Base-by-base conservation (phyloP, 2,329 filamentous ascomycete genomes). In the Aspergillus japonicus region DNA sequence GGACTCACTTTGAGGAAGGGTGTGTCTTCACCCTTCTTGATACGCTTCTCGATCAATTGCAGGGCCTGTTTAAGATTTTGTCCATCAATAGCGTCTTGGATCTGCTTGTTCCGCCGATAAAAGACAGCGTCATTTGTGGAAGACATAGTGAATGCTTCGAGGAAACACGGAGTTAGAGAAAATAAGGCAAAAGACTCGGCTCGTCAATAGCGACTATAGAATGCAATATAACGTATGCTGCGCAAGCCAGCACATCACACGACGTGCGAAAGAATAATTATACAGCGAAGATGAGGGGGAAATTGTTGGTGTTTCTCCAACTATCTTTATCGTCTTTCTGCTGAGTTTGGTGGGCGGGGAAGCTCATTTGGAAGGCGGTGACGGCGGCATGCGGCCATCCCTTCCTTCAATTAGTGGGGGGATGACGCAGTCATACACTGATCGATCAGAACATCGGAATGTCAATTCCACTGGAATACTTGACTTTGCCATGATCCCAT, bases 21-120 rank as follows among this genome's bases (percentile, higher is more conserved):
- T 5, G 77, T 78, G 58, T 79, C 73, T 64, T 82, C 79, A 35
- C 78, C 78, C 66, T 87, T 87, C 73, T 86, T 84, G 64, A 81
- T 78, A 55, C 80, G 81, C 63, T 81, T 82, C 60, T 82, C 79
- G 55, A 80, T 80, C 21, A 81, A 68, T 66, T 81, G 78, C 57
- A 82, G 64, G 6, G 80, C 80, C 65, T 81, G 79, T 65, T 82
- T 81, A 66, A 80, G 70, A 63, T 81, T 81, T 59, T 75, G 75
- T 48, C 70, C 74, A 60, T 81, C 75, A 71, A 81, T 75, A 56
- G 78, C 79, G 73, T 81, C 80, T 68, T 80, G 77, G 52, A 82
- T 79, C 62, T 80, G 78, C 61, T 80, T 79, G 63, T 81, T 80
- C 60, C 79, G 77, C 59, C 78, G 77, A 50, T 77, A 70, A 58